Evolutionary conservation across 2,329 filamentous ascomycete genomes (phyloP).

Genomic region (Hypoxylon sp.): DNA sequence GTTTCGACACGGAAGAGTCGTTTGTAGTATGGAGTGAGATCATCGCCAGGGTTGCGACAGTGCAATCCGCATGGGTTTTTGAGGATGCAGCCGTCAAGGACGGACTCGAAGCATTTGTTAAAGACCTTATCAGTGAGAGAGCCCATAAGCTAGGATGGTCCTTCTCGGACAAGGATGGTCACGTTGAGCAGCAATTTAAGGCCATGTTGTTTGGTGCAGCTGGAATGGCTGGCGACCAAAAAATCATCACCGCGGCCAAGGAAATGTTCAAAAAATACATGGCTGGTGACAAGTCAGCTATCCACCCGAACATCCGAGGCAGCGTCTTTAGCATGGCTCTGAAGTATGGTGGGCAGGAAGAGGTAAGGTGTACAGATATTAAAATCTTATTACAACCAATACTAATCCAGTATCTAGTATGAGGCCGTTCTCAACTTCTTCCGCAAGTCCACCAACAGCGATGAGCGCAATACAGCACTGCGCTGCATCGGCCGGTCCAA

Average conservation of each 20-base stretch:
- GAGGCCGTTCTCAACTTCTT: slow-evolving; percentile 82
- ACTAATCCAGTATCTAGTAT: slow-evolving; percentile 67
- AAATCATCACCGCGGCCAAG: slow-evolving; percentile 83
- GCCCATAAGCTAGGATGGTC: slow-evolving; percentile 91
- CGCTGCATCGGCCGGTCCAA: slow-evolving; percentile 85
- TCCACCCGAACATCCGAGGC: slow-evolving; percentile 91
- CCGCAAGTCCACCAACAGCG: slow-evolving; percentile 79
- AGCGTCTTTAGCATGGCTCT: slow-evolving; percentile 89
- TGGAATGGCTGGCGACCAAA: slow-evolving; percentile 83
- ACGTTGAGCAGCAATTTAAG: slow-evolving; percentile 96
- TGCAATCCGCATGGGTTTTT: slow-evolving; percentile 90
- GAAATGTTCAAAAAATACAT: slow-evolving; percentile 92
- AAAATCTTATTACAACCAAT: neutral
- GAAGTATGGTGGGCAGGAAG: slow-evolving; percentile 86
- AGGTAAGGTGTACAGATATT: slow-evolving; percentile 64
- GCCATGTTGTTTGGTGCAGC: slow-evolving; percentile 88
- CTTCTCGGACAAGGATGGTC: slow-evolving; percentile 86
- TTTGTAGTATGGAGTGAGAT: slow-evolving; percentile 98
- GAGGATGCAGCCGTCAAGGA: slow-evolving; percentile 81
- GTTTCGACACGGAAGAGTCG: slow-evolving; percentile 86
- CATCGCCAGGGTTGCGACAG: slow-evolving; percentile 79
- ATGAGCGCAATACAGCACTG: slow-evolving; percentile 93
- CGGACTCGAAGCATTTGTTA: slow-evolving; percentile 86
- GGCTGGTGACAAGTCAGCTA: slow-evolving; percentile 81
- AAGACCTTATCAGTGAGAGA: slow-evolving; percentile 81